A percentile compares a stretch with the other conserved stretches of the same genome.
Evolutionary conservation across 2,329 filamentous ascomycete species (phyloP).

Genomic region (Microdochium nivale): DNA sequence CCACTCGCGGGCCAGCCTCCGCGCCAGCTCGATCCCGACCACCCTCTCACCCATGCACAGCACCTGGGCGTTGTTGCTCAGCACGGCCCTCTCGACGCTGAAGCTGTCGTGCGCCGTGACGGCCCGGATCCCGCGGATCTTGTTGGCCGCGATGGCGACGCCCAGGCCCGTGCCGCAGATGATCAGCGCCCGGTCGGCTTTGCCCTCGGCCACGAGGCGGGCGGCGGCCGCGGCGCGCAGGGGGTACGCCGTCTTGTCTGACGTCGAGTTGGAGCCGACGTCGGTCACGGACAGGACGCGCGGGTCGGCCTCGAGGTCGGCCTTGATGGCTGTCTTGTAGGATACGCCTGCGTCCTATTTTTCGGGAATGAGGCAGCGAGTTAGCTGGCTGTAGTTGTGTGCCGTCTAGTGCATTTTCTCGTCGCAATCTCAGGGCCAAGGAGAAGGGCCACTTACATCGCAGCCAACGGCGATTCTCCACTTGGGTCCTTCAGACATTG

Average conservation of each 20-base stretch:
- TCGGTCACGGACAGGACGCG: constrained; percentile 63
- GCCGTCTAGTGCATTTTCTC: too few species aligned
- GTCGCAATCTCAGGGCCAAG: neutral
- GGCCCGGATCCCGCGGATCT: constrained; percentile 75
- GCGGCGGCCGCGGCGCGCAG: constrained; percentile 69
- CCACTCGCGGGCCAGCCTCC: constrained; percentile 73
- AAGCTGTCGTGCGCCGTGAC: constrained; percentile 86
- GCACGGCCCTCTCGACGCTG: constrained; percentile 68
- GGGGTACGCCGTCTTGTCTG: constrained; percentile 76
- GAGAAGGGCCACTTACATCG: constrained; percentile 33
- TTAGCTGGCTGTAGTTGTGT: neutral
- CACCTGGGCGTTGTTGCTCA: constrained; percentile 83
- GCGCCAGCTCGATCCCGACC: constrained; percentile 70
- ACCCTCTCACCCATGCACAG: constrained; percentile 81
- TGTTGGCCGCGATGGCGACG: constrained; percentile 84
- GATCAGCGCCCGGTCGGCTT: constrained; percentile 68
- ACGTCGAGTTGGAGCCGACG: constrained; percentile 57
- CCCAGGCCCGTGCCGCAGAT: constrained; percentile 84
- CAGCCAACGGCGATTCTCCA: constrained; percentile 46
- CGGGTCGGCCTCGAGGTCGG: constrained; percentile 57
- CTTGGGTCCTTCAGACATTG: constrained; percentile 22
- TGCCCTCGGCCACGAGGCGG: constrained; percentile 48
- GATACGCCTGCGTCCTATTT: constrained; percentile 59
- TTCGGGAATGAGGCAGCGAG: neutral
- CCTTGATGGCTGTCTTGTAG: constrained; percentile 74